Evolutionary conservation across 176 grass and related monocot species (phyloP).

Genomic region (Coix lacrymajobi): DNA sequence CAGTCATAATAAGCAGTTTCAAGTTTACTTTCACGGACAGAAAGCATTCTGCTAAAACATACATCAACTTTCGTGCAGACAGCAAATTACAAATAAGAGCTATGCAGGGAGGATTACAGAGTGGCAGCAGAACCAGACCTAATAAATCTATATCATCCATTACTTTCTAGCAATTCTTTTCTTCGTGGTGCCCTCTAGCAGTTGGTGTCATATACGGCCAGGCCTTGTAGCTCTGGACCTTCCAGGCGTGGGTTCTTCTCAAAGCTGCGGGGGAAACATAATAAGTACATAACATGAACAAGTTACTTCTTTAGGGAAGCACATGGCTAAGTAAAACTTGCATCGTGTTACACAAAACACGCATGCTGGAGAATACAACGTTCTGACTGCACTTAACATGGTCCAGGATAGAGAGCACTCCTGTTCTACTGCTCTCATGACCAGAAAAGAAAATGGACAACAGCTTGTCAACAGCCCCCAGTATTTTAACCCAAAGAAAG

Average conservation of each 20-base stretch:
- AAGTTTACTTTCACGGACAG: conserved; percentile 31
- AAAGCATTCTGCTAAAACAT: conserved; percentile 37
- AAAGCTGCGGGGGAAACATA: conserved; percentile 45
- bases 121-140: conserved; percentile 25
- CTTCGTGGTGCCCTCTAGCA: conserved; percentile 52
- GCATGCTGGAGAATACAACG: background rate
- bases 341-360: background rate
- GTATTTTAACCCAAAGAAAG: background rate
- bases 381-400: background rate
- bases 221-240: conserved; percentile 91
- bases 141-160: conserved; percentile 48
- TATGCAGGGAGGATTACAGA: conserved; percentile 39
- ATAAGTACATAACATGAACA: background rate
- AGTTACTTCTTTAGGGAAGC: conserved; percentile 1
- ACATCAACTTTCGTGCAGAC: conserved; percentile 28
- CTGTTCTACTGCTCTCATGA: background rate
- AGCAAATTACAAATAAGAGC: conserved; percentile 31
- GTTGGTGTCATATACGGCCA: conserved; percentile 90
- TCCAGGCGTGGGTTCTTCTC: conserved; percentile 91
- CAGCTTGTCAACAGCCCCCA: background rate
- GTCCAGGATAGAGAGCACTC: background rate
- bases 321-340: background rate
- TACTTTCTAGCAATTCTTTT: conserved; percentile 31
- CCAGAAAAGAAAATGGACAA: background rate
- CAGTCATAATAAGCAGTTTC: conserved; percentile 30